Conservation (phyloP, 2,329 filamentous ascomycete species). For the Nigrospora sphaerica region DNA sequence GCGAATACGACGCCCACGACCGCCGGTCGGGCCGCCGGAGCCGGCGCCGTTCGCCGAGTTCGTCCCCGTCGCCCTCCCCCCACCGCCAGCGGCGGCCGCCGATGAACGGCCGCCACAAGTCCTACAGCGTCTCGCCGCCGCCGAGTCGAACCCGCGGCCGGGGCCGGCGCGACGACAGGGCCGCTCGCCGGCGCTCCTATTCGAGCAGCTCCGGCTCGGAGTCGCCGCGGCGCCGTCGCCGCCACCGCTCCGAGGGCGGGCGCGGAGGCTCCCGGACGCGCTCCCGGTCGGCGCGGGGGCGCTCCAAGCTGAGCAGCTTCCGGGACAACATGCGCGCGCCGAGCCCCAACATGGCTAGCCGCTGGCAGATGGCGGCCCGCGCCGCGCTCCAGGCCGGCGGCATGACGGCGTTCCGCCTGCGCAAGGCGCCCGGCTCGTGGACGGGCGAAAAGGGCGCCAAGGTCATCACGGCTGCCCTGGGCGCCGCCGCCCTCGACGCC, state of each 20-base stretch:
- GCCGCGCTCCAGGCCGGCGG: slow-evolving; percentile 41
- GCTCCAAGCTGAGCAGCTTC: background rate
- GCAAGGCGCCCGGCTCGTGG: slow-evolving; percentile 38
- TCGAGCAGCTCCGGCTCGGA: slow-evolving; percentile 3
- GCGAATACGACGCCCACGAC: slow-evolving; percentile 5
- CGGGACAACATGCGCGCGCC: slow-evolving; percentile 3
- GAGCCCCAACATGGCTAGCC: slow-evolving; percentile 8
- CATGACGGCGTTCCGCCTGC: slow-evolving; percentile 38
- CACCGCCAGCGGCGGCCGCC: slow-evolving; percentile 2
- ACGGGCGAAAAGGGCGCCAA: slow-evolving; percentile 40
- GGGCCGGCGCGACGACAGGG: background rate
- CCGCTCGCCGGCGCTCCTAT: slow-evolving; percentile 3
- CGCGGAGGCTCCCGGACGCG: background rate
- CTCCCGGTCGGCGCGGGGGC: background rate
- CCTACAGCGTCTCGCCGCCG: slow-evolving; percentile 4
- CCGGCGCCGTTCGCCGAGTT: slow-evolving; percentile 3
- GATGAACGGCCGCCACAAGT: slow-evolving; percentile 3
- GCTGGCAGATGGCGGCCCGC: slow-evolving; percentile 31
- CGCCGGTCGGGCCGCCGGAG: background rate
- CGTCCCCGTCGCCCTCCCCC: slow-evolving; percentile 6
- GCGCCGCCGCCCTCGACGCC: slow-evolving; percentile 40
- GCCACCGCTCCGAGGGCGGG: slow-evolving; percentile 1
- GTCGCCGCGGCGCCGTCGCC: slow-evolving; percentile 4
- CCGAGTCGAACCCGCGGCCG: background rate
- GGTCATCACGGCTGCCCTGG: slow-evolving; percentile 39